Evolutionary conservation across 257 asterid species (phyloP).

Genomic region (Solanum gracilifrons): DNA sequence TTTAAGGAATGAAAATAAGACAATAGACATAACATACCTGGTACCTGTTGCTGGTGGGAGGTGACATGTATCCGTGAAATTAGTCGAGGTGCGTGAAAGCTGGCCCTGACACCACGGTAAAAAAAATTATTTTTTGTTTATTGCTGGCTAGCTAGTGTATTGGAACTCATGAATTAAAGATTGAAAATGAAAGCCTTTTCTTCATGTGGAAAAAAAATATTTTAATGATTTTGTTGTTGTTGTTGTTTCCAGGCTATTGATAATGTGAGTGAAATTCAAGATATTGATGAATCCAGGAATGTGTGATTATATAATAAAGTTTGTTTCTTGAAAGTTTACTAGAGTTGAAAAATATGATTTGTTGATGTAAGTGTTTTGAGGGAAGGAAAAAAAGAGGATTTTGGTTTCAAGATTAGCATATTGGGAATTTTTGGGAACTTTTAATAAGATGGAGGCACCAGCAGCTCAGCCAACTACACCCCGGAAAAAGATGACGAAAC

Average conservation of each 20-base stretch:
- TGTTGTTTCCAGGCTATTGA: not conserved
- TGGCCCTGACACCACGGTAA: not conserved
- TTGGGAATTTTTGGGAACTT: not conserved
- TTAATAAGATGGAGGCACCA: not conserved
- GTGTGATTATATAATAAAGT: not conserved
- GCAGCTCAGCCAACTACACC: not conserved
- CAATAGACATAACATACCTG: not conserved
- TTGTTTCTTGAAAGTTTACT: not conserved
- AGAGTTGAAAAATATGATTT: slow-evolving; percentile 9
- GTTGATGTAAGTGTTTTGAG: slow-evolving; percentile 24
- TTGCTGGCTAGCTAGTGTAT: not conserved
- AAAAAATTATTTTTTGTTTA: not conserved
- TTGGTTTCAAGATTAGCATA: not conserved
- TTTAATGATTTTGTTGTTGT: not conserved
- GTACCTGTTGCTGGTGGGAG: not conserved
- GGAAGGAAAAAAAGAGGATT: slow-evolving; percentile 16
- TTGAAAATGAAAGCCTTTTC: not conserved
- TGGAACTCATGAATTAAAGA: not conserved
- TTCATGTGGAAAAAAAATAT: not conserved
- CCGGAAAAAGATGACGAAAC: slow-evolving; percentile 39
- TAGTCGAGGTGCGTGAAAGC: not conserved
- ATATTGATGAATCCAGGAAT: not conserved
- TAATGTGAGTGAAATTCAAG: not conserved
- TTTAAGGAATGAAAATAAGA: not conserved
- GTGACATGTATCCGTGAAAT: not conserved